Evolutionary conservation across 2,329 filamentous ascomycete species (phyloP), one percentile per base, ranked within the genome.

Genomic region (Colletotrichum echinochloae): DNA sequence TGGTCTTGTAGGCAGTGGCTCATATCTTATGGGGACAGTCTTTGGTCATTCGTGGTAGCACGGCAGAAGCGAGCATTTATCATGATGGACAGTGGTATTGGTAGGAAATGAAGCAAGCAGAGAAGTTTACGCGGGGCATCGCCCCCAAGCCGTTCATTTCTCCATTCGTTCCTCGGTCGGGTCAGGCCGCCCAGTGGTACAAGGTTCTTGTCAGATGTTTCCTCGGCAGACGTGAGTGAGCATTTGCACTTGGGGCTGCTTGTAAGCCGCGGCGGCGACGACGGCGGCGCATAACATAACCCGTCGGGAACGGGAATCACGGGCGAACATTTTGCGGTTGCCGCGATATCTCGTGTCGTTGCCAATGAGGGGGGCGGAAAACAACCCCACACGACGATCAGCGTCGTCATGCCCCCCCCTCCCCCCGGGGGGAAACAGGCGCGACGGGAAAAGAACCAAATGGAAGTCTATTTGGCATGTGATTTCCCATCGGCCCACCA

Each of bases 381-480:
- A 33, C 23, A 9, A 44, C 14, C 63, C 56, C 64, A 57, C 54
- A 64, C 64, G 64, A 52, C 67, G 64, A 70, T 70, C 67, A 20
- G 54, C 37, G 39, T 28, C 30, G 33, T 39, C 51, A n/a, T 44
- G 30, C 14, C 44, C 33, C 63, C 41, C 41, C 30, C 30, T 4
- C 30, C 30, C 30, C 30, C 30, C 30, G 4, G n/a, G 41, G 44
- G 48, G 66, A n/a, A 37, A 20, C 41, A 28, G 56, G 55, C 26
- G 14, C 28, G 57, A 46, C 26, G 18, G 30, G 26, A 20, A 48
- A 41, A 44, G 65, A 62, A 70, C 46, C 63, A 20, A 23, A 67
- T 57, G 51, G 63, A 61, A 57, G 51, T 11, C 33, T 20, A 9
- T 66, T 44, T 70, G 35, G 51, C 67, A 70, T 70, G 67, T 70